These are phyloP conservation scores for Diaporthe destruens DNA, from an alignment of 2,329 filamentous ascomycete genomes.

Conservation along the genomic window DNA sequence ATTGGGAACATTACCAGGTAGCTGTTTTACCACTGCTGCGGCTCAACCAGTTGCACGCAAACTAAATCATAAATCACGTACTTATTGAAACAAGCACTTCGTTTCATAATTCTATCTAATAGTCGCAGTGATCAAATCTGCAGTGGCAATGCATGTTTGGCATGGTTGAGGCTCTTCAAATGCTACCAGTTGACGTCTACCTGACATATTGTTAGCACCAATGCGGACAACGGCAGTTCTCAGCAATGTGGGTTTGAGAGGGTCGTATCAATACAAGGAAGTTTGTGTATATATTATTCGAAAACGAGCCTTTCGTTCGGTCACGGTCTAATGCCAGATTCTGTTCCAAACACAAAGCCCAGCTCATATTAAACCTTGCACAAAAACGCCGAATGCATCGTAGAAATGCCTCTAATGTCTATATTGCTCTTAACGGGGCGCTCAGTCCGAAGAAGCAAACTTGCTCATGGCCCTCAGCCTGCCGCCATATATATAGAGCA, in stretches of 20 bases:
- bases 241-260: no score
- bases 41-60: neutral
- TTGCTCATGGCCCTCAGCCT: slow-evolving; percentile 67
- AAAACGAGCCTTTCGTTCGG: neutral
- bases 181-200: neutral
- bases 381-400: neutral
- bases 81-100: neutral
- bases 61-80: neutral
- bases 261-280: neutral
- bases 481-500: slow-evolving; percentile 69
- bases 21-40: neutral
- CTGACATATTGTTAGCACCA: neutral
- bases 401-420: neutral
- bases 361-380: neutral
- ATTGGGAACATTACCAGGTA: neutral
- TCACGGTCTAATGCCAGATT: neutral
- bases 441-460: slow-evolving; percentile 58
- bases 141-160: neutral
- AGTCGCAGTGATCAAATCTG: neutral
- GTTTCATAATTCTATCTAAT: neutral
- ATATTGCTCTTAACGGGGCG: neutral
- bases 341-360: neutral
- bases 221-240: neutral
- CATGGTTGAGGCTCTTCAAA: neutral
- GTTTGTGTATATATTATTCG: neutral